Percentiles rank a stretch among this genome's conserved stretches.
Evolutionary conservation across 164 flowering plant species (phyloP).

Genomic region (Akebia trifoliata): DNA sequence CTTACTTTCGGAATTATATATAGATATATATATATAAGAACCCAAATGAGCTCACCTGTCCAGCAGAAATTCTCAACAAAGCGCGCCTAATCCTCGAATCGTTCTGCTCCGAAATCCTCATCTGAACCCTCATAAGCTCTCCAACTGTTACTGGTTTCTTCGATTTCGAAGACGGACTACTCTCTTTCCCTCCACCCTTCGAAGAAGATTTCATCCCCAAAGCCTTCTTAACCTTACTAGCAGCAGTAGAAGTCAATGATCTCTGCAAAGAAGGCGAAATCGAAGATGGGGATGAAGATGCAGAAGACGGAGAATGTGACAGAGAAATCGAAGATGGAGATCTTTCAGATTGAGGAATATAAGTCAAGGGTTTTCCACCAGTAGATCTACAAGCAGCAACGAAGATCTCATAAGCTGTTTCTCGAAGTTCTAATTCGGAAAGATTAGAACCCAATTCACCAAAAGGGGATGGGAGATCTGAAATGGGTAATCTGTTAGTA

Average conservation of each 20-base stretch:
- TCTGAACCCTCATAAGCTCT: slow-evolving; percentile 76
- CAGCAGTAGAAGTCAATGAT: slow-evolving; percentile 61
- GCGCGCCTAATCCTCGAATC: slow-evolving; percentile 74
- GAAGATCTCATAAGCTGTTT: slow-evolving; percentile 83
- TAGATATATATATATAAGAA: background rate
- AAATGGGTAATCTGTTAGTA: slow-evolving; percentile 11
- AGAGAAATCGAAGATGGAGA: slow-evolving; percentile 17
- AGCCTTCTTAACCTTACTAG: slow-evolving; percentile 77
- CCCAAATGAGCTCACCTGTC: slow-evolving; percentile 48
- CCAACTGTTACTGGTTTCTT: slow-evolving; percentile 55
- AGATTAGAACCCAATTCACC: slow-evolving; percentile 50
- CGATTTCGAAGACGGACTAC: slow-evolving; percentile 19
- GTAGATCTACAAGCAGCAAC: slow-evolving; percentile 62
- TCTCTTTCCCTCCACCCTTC: slow-evolving; percentile 23
- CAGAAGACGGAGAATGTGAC: background rate
- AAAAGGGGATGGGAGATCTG: slow-evolving; percentile 54
- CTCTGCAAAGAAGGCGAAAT: slow-evolving; percentile 45
- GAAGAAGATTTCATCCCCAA: slow-evolving; percentile 44
- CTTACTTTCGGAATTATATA: background rate
- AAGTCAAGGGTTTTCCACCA: slow-evolving; percentile 57
- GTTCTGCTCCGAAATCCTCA: slow-evolving; percentile 74
- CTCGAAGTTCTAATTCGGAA: slow-evolving; percentile 60
- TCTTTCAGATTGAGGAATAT: slow-evolving; percentile 29
- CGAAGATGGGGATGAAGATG: slow-evolving; percentile 14
- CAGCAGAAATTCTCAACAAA: slow-evolving; percentile 70